These are phyloP conservation scores for Lathyrus sativus DNA, from an alignment of 306 rosid species.

Conservation along the genomic window DNA sequence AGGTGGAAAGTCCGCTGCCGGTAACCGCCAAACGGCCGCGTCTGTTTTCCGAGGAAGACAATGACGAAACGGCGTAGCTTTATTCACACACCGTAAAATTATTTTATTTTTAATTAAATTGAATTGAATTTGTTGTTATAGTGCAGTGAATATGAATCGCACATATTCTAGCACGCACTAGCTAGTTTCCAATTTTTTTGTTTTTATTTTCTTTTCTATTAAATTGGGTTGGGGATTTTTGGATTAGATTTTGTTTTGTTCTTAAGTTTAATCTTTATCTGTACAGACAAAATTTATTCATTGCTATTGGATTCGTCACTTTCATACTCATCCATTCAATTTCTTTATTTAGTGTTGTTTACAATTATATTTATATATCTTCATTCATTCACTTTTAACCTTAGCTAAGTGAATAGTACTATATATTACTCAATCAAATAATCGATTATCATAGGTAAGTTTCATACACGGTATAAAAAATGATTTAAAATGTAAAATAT, in stretches of 20 bases:
- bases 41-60: slow-evolving; percentile 34
- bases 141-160: slow-evolving; percentile 19
- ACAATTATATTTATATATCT: neutral
- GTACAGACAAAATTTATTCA: slow-evolving; percentile 65
- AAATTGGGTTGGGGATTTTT: slow-evolving; percentile 19
- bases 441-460: too few relatives aligned
- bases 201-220: neutral
- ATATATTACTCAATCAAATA: too few relatives aligned
- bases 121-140: slow-evolving; percentile 18
- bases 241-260: slow-evolving; percentile 37
- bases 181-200: slow-evolving; percentile 24
- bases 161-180: slow-evolving; percentile 26
- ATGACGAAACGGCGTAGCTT: slow-evolving; percentile 31
- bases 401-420: too few relatives aligned
- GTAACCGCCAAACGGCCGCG: slow-evolving; percentile 61
- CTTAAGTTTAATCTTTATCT: slow-evolving; percentile 32
- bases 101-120: neutral
- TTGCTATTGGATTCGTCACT: slow-evolving; percentile 43
- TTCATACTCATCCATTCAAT: slow-evolving; percentile 33
- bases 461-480: too few relatives aligned
- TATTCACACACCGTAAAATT: neutral
- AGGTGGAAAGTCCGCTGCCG: slow-evolving; percentile 86
- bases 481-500: too few relatives aligned
- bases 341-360: slow-evolving; percentile 4
- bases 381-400: too few relatives aligned